Percentiles rank a stretch among this genome's conserved stretches.
Conservation (phyloP, 345 rosid species). For the thale cress (Arabidopsis thaliana) region TAIR10.1 NC_003070.9:2486001-2486500, state of each 20-base stretch:
- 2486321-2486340: conserved; percentile 90
- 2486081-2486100: conserved; percentile 43
- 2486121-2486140: conserved; percentile 41
- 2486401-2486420: conserved; percentile 98
- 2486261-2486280: conserved; percentile 90
- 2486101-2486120: conserved; percentile 30
- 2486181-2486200: background rate
- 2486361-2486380: conserved; percentile 94
- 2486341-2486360: conserved; percentile 89
- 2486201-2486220: conserved; percentile 15
- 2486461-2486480: conserved; percentile 26
- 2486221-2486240: conserved; percentile 19
- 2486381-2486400: conserved; percentile 98
- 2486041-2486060: conserved; percentile 27
- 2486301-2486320: conserved; percentile 77
- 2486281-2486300: conserved; percentile 92
- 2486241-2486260: conserved; percentile 44
- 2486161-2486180: conserved; percentile 32
- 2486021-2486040: conserved; percentile 18
- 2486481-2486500: conserved; percentile 31
- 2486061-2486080: conserved; percentile 37
- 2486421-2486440: conserved; percentile 83
- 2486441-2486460: conserved; percentile 67
- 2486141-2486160: conserved; percentile 33
- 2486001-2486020: conserved; percentile 33